A percentile compares a stretch with the other conserved stretches of the same genome.
These are phyloP conservation scores for Psilocybe sp. DNA, from an alignment of 768 basidiomycete genomes.

Conservation along the genomic window DNA sequence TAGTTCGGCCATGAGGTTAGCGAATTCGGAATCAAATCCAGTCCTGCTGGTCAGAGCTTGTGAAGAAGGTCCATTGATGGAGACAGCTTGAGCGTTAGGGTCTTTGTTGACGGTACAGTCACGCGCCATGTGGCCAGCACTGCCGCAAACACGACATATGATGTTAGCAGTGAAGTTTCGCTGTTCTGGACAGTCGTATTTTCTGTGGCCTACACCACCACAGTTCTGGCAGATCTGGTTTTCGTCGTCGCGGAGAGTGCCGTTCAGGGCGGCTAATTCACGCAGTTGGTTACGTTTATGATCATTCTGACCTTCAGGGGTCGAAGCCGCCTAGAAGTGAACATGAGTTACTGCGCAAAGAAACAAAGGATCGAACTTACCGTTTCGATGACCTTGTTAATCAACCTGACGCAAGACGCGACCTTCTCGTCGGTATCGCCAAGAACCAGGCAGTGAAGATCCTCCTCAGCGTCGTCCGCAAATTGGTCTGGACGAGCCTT, in stretches of 20 bases:
- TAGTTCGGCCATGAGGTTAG: constrained; percentile 95
- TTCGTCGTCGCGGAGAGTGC: constrained; percentile 98
- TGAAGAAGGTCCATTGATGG: constrained; percentile 36
- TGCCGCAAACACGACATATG: constrained; percentile 97
- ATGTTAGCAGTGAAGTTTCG: constrained; percentile 99
- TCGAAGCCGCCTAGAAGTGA: constrained; percentile 82
- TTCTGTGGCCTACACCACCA: constrained; percentile 90
- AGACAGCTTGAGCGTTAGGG: constrained; percentile 59
- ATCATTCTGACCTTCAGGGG: constrained; percentile 98
- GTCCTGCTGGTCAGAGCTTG: constrained; percentile 53
- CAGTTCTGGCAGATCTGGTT: constrained; percentile 99
- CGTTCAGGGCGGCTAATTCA: constrained; percentile 95
- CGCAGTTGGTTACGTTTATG: constrained; percentile 99
- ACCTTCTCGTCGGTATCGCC: constrained; percentile 94
- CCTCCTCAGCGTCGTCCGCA: constrained; percentile 97
- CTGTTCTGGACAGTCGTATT: constrained; percentile 99
- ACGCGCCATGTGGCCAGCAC: constrained; percentile 98
- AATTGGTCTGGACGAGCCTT: constrained; percentile 94
- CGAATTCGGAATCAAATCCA: constrained; percentile 97
- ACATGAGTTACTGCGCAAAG: constrained; percentile 1
- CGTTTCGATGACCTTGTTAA: constrained; percentile 97
- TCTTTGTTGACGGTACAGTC: constrained; percentile 95
- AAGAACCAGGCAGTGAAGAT: constrained; percentile 95
- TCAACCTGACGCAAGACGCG: constrained; percentile 85
- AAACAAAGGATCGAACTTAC: constrained; percentile 45